Evolutionary conservation across 2,329 filamentous ascomycete genomes (phyloP).

Genomic region (Alternaria sp.): DNA sequence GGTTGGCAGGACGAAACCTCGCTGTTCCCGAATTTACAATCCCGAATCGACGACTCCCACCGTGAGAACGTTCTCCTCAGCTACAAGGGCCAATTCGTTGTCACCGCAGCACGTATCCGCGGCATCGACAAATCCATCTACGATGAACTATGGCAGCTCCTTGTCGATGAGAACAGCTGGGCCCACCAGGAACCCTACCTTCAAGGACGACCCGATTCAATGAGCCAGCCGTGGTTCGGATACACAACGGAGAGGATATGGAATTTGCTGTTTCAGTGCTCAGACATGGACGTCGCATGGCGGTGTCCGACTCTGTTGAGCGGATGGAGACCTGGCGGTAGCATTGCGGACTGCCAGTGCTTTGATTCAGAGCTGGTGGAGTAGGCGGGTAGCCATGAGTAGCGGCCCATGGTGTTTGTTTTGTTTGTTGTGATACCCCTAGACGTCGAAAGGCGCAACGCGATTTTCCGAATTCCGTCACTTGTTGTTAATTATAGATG

Average conservation of each 20-base stretch:
- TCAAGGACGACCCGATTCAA: conserved; percentile 32
- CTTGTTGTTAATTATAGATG: conserved; percentile 13
- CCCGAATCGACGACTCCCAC: conserved; percentile 29
- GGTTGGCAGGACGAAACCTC: conserved; percentile 53
- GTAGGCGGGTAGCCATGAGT: conserved; percentile 1
- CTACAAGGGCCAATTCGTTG: conserved; percentile 60
- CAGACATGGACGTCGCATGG: conserved; percentile 37
- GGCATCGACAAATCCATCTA: conserved; percentile 48
- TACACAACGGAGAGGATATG: conserved; percentile 44
- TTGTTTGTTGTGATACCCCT: conserved; percentile 17
- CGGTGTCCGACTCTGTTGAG: conserved; percentile 41
- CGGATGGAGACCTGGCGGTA: conserved; percentile 34
- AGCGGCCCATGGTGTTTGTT: conserved; percentile 3
- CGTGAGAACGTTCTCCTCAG: conserved; percentile 53
- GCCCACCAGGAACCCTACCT: conserved; percentile 38
- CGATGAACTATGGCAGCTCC: conserved; percentile 39
- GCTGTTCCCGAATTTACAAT: conserved; percentile 52
- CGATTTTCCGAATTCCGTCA: not conserved
- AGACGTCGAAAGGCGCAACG: conserved; percentile 9
- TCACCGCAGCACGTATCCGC: conserved; percentile 55
- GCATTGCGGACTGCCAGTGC: conserved; percentile 41
- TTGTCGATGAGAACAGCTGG: conserved; percentile 39
- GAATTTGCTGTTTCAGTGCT: conserved; percentile 43
- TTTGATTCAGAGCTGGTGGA: conserved; percentile 31
- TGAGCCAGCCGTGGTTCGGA: conserved; percentile 39